Percentiles rank a stretch among this genome's conserved stretches.
Evolutionary conservation across 179 eudicot genomes (phyloP).

Genomic region (Silene noctiflora): DNA sequence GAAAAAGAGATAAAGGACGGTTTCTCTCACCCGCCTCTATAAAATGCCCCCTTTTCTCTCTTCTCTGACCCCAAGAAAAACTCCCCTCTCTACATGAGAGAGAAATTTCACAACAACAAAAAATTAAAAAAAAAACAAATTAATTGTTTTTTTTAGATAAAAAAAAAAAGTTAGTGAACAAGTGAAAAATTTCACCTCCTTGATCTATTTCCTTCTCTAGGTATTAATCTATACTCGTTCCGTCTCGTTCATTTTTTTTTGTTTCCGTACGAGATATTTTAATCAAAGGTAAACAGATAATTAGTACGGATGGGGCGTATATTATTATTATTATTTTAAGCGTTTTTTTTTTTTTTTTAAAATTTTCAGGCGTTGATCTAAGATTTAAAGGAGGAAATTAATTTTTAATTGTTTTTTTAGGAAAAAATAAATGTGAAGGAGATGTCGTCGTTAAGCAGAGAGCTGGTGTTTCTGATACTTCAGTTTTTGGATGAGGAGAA

Average conservation of each 20-base stretch:
- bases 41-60: constrained; percentile 25
- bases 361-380: constrained; percentile 33
- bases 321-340: too few species aligned
- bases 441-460: constrained; percentile 50
- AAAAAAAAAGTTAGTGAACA: constrained; percentile 7
- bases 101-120: constrained; percentile 10
- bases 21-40: constrained; percentile 31
- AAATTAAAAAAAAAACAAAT: not conserved
- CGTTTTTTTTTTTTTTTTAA: not conserved
- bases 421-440: not conserved
- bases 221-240: not conserved
- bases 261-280: not conserved
- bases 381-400: constrained; percentile 25
- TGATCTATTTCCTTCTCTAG: constrained; percentile 28
- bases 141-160: not conserved
- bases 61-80: constrained; percentile 36
- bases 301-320: too few species aligned
- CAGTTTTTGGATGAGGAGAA: constrained; percentile 53
- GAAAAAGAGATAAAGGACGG: not conserved
- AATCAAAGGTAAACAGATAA: too few species aligned
- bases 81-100: constrained; percentile 30
- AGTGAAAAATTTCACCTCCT: not conserved
- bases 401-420: not conserved
- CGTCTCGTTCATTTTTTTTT: not conserved
- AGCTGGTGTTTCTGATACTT: constrained; percentile 48